Evolutionary conservation across 1,284 basidiomycete species (phyloP), one percentile per base, ranked within the genome.

Genomic region (Sutorius eximius): DNA sequence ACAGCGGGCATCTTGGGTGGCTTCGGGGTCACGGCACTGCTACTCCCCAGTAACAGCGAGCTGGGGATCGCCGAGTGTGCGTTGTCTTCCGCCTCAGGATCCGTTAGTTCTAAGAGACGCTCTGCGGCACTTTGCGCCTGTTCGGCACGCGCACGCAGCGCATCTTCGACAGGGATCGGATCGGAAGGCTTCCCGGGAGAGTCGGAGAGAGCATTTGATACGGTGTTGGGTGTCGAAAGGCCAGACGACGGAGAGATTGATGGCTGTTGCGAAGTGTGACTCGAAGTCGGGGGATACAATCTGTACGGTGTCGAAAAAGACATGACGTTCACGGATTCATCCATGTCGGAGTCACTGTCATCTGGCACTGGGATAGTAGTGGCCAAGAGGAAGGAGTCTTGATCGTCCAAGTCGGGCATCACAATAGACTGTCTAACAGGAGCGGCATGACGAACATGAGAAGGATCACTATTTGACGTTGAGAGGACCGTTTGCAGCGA

Each of bases 121-220:
- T 91, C 85, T 2, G 91, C 93, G 8, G 93, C 89, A 64, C 89
- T 92, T 65, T 93, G 87, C 0, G 92, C 93, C 67, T 95, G 93
- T 59, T 90, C 89, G 3, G 92, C 93, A 56, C 91, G 83, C 2
- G 90, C 91, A 44, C 86, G 82, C 60, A 93, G 73, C 32, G 87
- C 90, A 66, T 95, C 92, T 65, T 95, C 92, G 1, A 93, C 82
- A 15, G 89, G 77, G 29, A 73, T 68, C 27, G 33, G 8, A 41
- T 66, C 62, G 16, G 66, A 65, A 43, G 75, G 71, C 53, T 78
- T 78, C 24, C 67, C 69, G 10, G 78, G 66, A 3, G 82, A 81
- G 5, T 81, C 78, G 0, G 85, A 87, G 43, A 85, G 66, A 3
- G 83, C 75, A 62, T 84, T 85, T 4, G 82, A 82, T 27, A 78